Conservation (phyloP, 768 basidiomycete species). For the Kwoniella dejecticola region DNA sequence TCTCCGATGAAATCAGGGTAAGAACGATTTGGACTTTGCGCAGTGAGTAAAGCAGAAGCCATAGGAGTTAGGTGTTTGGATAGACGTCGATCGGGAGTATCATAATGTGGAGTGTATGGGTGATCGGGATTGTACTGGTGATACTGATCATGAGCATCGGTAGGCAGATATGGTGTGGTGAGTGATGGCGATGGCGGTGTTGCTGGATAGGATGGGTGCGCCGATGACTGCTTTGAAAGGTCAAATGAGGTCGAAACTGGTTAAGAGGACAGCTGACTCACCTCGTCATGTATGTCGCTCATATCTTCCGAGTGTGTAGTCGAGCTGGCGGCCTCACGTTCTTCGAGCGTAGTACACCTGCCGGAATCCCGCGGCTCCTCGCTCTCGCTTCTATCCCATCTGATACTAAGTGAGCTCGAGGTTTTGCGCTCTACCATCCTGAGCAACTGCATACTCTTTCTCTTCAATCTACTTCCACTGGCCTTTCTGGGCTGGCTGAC, state of each 20-base stretch:
- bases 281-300: not conserved
- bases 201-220: not conserved
- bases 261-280: no score
- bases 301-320: not conserved
- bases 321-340: no score
- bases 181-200: constrained; percentile 3
- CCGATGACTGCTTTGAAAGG: not conserved
- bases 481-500: not conserved
- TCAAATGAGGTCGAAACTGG: no score
- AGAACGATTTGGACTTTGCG: not conserved
- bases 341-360: not conserved
- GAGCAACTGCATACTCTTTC: constrained; percentile 18
- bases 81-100: not conserved
- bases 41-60: not conserved
- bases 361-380: not conserved
- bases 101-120: no score
- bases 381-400: not conserved
- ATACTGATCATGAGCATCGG: not conserved
- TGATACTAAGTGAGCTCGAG: not conserved
- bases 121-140: no score
- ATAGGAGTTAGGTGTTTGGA: not conserved
- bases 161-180: not conserved
- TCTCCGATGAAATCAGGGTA: constrained; percentile 4
- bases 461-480: constrained; percentile 8
- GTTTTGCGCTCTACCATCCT: constrained; percentile 19